phyloP scores from a whole-genome alignment of 345 rosid genomes.

The Cardamine chenopodiifolia region DNA sequence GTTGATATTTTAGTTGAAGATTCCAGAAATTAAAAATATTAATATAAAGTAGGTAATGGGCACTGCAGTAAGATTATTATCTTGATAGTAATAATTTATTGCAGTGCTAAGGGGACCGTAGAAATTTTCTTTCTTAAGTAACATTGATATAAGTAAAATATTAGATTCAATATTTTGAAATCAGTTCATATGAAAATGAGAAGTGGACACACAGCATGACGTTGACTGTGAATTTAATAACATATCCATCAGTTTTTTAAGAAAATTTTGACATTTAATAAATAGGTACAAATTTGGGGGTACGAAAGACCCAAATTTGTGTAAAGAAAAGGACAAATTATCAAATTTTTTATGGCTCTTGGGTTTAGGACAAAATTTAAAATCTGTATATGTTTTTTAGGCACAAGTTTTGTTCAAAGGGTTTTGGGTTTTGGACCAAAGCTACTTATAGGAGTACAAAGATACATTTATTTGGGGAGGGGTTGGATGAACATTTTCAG shows the following conservation, averaged over 20 bases:
- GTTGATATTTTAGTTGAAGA: background rate
- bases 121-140: background rate
- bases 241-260: conserved; percentile 5
- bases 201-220: conserved; percentile 35
- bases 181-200: conserved; percentile 31
- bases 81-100: background rate
- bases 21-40: background rate
- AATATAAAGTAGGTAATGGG: background rate
- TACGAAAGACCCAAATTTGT: conserved; percentile 36
- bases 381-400: conserved; percentile 30
- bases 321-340: conserved; percentile 41
- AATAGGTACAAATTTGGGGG: conserved; percentile 15
- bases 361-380: conserved; percentile 39
- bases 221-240: conserved; percentile 41
- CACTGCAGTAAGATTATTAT: background rate
- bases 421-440: conserved; percentile 46
- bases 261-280: conserved; percentile 33
- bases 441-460: conserved; percentile 39
- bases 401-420: conserved; percentile 35
- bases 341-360: conserved; percentile 25
- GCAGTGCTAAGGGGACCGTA: background rate
- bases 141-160: conserved; percentile 7
- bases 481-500: conserved; percentile 31
- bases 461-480: conserved; percentile 30
- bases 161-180: background rate